Percentiles rank a stretch among this genome's conserved stretches.
Evolutionary conservation across 2,329 filamentous ascomycete species (phyloP).

Genomic region (Emergomyces africanus): DNA sequence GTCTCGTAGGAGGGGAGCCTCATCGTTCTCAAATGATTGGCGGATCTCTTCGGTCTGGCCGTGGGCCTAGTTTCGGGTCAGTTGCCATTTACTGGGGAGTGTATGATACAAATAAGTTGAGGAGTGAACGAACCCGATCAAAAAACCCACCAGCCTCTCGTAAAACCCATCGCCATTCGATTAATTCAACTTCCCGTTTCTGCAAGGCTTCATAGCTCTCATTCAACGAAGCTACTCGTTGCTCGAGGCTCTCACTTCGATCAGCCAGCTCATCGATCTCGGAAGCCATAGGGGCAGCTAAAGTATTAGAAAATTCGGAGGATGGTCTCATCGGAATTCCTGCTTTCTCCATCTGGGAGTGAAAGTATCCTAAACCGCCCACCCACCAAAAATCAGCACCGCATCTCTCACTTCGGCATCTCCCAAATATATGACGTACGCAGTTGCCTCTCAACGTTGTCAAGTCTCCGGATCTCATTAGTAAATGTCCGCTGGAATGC

Average conservation of each 20-base stretch:
- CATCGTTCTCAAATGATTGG: slow-evolving; percentile 72
- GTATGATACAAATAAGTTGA: not conserved
- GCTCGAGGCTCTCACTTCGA: slow-evolving; percentile 82
- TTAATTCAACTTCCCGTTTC: slow-evolving; percentile 92
- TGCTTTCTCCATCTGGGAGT: slow-evolving; percentile 88
- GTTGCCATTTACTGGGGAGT: not conserved
- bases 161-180: slow-evolving; percentile 96
- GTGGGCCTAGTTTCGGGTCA: slow-evolving; percentile 47
- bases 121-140: slow-evolving; percentile 47
- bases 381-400: slow-evolving; percentile 2
- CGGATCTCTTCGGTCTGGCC: slow-evolving; percentile 95
- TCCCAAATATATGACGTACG: slow-evolving; percentile 46
- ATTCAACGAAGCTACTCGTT: slow-evolving; percentile 80
- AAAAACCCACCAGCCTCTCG: slow-evolving; percentile 96
- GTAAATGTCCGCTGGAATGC: slow-evolving; percentile 97
- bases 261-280: slow-evolving; percentile 96
- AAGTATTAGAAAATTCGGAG: slow-evolving; percentile 75
- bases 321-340: slow-evolving; percentile 76
- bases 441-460: slow-evolving; percentile 96
- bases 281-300: slow-evolving; percentile 76
- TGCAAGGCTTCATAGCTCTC: slow-evolving; percentile 98
- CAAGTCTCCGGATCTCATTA: slow-evolving; percentile 89
- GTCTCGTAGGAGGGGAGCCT: slow-evolving; percentile 85
- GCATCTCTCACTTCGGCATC: not conserved
- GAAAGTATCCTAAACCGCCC: slow-evolving; percentile 65